Evolutionary conservation across 2,329 filamentous ascomycete genomes (phyloP), one percentile per base, ranked within the genome.

Genomic region (Remersonia thermophila): DNA sequence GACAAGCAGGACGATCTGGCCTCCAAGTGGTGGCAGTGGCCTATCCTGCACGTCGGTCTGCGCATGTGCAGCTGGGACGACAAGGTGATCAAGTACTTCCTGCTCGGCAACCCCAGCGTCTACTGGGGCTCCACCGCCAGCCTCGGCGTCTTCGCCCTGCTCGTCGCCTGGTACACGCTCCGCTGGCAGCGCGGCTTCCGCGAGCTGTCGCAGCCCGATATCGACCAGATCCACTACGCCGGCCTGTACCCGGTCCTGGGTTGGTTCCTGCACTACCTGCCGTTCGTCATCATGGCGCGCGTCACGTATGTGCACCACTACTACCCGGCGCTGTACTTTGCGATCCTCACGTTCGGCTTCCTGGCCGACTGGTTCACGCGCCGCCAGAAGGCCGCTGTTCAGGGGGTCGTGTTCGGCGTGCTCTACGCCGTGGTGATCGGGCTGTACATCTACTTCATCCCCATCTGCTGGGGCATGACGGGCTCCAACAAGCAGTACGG

Each of bases 221-320:
- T 98, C 48, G 86, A 96, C 58, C 85, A 91, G 48, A 89, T 98
- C 54, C 86, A 95, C 60, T 96, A 94, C 60, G 71, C 87, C 9
- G 91, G 83, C 33, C 55, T 98, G 40, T 98, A 98, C 60, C 89
- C 91, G 7, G 68, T 89, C 38, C 71, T 91, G 37, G 91, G 91
- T 44, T 98, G 91, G 91, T 79, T 94, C 61, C 71, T 98, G 33
- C 91, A 98, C 63, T 98, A 95, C 58, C 64, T 94, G 44, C 91
- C 91, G 1, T 98, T 96, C 61, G 75, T 94, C 52, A 77, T 91
- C 54, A 98, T 98, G 93, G 91, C 86, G 9, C 84, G 91, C 69
- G 91, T 98, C 42, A 98, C 91, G 12, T 98, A 98, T 54, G 91
- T 98, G 37, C 91, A 98, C 60, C 91, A 98, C 66, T 98, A 98